Evolutionary conservation across 495 filamentous ascomycete genomes (phyloP).

Genomic region (Delitschia confertaspora): DNA sequence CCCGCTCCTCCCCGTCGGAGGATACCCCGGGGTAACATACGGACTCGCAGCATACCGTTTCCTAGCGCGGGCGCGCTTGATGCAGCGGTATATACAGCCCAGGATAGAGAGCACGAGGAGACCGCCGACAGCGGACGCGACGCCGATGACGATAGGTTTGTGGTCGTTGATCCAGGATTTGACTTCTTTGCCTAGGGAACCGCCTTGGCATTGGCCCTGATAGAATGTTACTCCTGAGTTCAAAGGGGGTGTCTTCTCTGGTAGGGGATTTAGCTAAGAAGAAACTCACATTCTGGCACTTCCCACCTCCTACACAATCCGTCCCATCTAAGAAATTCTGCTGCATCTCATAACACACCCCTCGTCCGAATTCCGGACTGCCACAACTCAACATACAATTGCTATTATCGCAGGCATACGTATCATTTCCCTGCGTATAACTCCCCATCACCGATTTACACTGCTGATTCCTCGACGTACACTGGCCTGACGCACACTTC

Average conservation of each 20-base stretch:
- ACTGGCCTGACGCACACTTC: conserved; percentile 87
- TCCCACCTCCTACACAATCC: conserved; percentile 70
- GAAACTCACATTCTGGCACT: conserved; percentile 64
- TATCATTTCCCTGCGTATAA: conserved; percentile 65
- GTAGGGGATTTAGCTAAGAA: conserved; percentile 20
- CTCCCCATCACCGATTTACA: conserved; percentile 80
- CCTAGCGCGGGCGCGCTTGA: conserved; percentile 12
- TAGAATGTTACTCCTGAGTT: conserved; percentile 4
- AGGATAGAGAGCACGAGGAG: conserved; percentile 35
- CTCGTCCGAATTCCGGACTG: conserved; percentile 55
- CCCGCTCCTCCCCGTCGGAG: neutral
- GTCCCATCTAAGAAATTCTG: conserved; percentile 96
- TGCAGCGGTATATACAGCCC: conserved; percentile 32
- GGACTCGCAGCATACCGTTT: neutral
- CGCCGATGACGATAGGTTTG: conserved; percentile 39
- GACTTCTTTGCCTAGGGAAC: conserved; percentile 35
- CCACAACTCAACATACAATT: conserved; percentile 71
- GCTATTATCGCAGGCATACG: conserved; percentile 65
- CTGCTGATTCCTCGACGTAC: conserved; percentile 84
- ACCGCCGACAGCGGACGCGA: conserved; percentile 34
- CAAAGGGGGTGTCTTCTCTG: too few species aligned
- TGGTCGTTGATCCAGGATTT: conserved; percentile 38
- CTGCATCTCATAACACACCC: conserved; percentile 63
- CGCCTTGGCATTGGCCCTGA: conserved; percentile 38
- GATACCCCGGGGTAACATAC: too few species aligned